Evolutionary conservation across 257 asterid genomes (phyloP).

Genomic region (Schizonepeta tenuifolia): DNA sequence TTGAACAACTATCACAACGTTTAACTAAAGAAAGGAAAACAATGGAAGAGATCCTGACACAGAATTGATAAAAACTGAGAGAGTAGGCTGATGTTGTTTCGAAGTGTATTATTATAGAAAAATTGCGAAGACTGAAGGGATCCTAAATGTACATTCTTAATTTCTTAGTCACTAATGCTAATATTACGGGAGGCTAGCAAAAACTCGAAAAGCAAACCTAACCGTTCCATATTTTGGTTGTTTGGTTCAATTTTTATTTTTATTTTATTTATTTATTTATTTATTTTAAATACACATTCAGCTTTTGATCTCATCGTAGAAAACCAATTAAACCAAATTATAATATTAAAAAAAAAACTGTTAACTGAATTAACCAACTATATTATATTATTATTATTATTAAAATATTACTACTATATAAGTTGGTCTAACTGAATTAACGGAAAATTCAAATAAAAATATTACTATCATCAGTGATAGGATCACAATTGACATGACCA

Average conservation of each 20-base stretch:
- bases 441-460: not conserved
- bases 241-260: not conserved
- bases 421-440: not conserved
- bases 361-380: not conserved
- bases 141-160: too few species aligned
- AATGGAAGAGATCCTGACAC: constrained; percentile 49
- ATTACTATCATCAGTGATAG: too few species aligned
- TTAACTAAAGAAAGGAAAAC: constrained; percentile 37
- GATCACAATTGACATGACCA: not conserved
- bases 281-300: not conserved
- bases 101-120: constrained; percentile 27
- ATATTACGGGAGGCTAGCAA: too few species aligned
- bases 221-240: not conserved
- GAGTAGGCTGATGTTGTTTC: constrained; percentile 60
- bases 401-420: not conserved
- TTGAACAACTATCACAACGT: not conserved
- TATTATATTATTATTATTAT: too few species aligned
- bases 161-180: too few species aligned
- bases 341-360: not conserved
- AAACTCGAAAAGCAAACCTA: not conserved
- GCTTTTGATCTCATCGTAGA: not conserved
- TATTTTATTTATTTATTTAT: too few species aligned
- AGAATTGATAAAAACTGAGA: constrained; percentile 55
- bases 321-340: not conserved
- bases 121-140: not conserved